Evolutionary conservation across 139 green algal genomes (phyloP), one percentile per base, ranked within the genome.

Genomic region (Chlamydomonas applanata): DNA sequence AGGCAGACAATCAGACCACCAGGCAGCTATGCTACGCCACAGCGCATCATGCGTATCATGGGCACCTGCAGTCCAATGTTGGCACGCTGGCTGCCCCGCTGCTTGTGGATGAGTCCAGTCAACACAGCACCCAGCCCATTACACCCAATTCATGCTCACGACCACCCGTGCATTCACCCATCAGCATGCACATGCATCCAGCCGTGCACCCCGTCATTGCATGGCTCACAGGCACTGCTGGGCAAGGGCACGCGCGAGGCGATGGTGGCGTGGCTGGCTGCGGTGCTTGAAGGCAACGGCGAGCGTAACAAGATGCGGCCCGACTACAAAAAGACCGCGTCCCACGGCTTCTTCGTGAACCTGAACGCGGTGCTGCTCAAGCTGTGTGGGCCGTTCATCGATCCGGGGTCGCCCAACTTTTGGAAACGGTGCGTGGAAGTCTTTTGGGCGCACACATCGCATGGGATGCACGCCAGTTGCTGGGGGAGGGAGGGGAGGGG

Each of bases 381-480:
- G 70, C 76, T 97, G 69, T 96, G 89, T 70, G 87, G 88, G 33
- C 95, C 95, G 19, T 98, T 99, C 78, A 16, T 96, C 35, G 91
- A 97, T 61, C 80, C 86, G 24, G 57, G 72, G 7, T 72, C 68
- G 2, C 52, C 49, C 3, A 69, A 77, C 66, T 85, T 86, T 59
- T 89, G 78, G 78, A 83, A 78, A 44, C 69, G 79, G 24, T 68
- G 71, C 32, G 60, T 9, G 17, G 4, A 44, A 49, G 40, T 7
- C 7, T 49, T 11, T 49, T 11, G 11, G 40, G 40, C 40, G 40
- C 40, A 49, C 11, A 49, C 40, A 49, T 49, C 7, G 40, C 40
- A 49, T 19, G 7, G 7, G 11, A 11, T 19, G 40, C 40, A 19
- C 40, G 40, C 7, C 11, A 11, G 40, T 49, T n/a, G n/a, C n/a